Percentiles rank a stretch among this genome's conserved stretches.
Evolutionary conservation across 1,284 basidiomycete species (phyloP).

Genomic region (Ceratorhiza oryzae-sativae): DNA sequence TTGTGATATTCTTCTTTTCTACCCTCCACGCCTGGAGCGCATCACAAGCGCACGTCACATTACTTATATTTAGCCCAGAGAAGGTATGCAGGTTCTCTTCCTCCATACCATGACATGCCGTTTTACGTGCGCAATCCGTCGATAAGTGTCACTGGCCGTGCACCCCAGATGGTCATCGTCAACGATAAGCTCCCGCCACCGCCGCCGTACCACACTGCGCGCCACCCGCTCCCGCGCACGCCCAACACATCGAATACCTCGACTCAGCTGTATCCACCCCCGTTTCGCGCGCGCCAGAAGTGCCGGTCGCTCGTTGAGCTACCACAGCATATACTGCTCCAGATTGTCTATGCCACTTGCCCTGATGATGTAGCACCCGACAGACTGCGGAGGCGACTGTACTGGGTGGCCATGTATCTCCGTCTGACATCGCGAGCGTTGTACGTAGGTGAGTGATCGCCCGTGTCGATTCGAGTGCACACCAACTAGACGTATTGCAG

Average conservation of each 20-base stretch:
- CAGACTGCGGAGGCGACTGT: slow-evolving; percentile 61
- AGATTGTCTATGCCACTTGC: slow-evolving; percentile 68
- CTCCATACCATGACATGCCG: not conserved
- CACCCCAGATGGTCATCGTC: slow-evolving; percentile 31
- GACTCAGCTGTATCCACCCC: slow-evolving; percentile 31
- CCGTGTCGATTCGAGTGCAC: not conserved
- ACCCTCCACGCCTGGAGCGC: not conserved
- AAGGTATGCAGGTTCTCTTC: not conserved
- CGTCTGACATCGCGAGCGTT: slow-evolving; percentile 68
- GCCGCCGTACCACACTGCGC: slow-evolving; percentile 27
- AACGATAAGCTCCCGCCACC: slow-evolving; percentile 31
- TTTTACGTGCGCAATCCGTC: slow-evolving; percentile 33
- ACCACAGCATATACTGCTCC: slow-evolving; percentile 65
- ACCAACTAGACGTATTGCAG: slow-evolving; percentile 49
- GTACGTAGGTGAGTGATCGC: slow-evolving; percentile 62
- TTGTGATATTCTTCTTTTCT: not conserved
- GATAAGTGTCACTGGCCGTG: no score
- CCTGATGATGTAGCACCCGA: slow-evolving; percentile 48
- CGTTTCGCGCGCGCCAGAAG: slow-evolving; percentile 24
- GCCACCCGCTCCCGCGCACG: slow-evolving; percentile 10
- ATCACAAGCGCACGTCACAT: not conserved
- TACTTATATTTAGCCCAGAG: not conserved
- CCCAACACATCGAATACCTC: not conserved
- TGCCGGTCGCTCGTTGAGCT: slow-evolving; percentile 53
- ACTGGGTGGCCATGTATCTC: slow-evolving; percentile 69